Conservation (phyloP, 345 rosid genomes). For the Heritiera littoralis region DNA sequence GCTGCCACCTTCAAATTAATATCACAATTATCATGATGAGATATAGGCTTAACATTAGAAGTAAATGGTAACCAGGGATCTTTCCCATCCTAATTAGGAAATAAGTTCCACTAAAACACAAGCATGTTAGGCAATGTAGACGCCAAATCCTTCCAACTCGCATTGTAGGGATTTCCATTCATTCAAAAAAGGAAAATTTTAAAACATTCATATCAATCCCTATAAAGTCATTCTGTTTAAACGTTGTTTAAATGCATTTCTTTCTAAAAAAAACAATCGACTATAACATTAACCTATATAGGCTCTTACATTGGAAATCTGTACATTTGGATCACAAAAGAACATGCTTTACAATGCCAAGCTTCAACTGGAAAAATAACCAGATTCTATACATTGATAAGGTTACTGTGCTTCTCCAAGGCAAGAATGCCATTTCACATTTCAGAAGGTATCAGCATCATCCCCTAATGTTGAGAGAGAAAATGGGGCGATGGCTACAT, state of each 20-base stretch:
- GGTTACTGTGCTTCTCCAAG: conserved; percentile 8
- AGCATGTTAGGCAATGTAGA: background rate
- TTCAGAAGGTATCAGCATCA: conserved; percentile 44
- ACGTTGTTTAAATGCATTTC: conserved; percentile 16
- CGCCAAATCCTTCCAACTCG: background rate
- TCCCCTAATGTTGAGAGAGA: conserved; percentile 60
- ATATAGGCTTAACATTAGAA: too few relatives aligned
- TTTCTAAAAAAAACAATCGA: conserved; percentile 9
- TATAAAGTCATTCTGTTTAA: background rate
- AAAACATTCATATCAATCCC: background rate
- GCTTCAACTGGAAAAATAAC: conserved; percentile 20
- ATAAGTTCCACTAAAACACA: background rate
- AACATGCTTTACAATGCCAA: conserved; percentile 18
- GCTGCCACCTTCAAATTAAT: too few relatives aligned
- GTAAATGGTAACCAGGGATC: too few relatives aligned
- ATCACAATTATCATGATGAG: too few relatives aligned
- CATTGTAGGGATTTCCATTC: background rate
- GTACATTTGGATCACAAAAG: conserved; percentile 17
- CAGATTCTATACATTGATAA: background rate
- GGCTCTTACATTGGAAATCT: conserved; percentile 7
- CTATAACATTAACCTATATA: background rate
- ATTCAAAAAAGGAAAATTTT: background rate
- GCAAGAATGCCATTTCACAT: background rate
- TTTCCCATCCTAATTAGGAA: background rate
- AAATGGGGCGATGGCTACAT: conserved; percentile 68